Conservation (phyloP, 116 monocot genomes). For the Dioscorea cayenensis region DNA sequence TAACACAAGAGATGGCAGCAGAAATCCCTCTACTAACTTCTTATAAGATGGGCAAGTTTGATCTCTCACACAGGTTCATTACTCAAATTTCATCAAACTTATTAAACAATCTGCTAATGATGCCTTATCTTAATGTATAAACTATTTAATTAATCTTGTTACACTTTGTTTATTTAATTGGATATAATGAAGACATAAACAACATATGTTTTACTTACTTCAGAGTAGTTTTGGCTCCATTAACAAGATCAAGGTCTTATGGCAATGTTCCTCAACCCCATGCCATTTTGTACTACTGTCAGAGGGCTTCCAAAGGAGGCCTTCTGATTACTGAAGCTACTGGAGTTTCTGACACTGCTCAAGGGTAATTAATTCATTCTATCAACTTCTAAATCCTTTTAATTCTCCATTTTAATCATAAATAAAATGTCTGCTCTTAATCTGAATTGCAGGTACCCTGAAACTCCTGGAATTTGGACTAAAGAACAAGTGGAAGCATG, state of each 20-base stretch:
- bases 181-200: too few species aligned
- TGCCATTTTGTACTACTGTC: slow-evolving; percentile 4
- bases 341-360: slow-evolving; percentile 1
- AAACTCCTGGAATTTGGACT: not conserved
- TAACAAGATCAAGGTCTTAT: slow-evolving; percentile 3
- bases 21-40: not conserved
- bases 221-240: not conserved
- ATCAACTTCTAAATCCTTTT: not conserved
- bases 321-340: not conserved
- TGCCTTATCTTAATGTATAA: too few species aligned
- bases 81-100: too few species aligned
- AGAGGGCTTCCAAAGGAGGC: not conserved
- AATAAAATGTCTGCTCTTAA: not conserved
- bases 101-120: too few species aligned
- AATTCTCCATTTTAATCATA: too few species aligned
- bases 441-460: not conserved
- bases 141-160: too few species aligned
- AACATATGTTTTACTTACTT: not conserved
- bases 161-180: too few species aligned
- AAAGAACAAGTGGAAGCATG: not conserved
- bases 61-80: not conserved
- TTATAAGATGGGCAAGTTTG: not conserved
- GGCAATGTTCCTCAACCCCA: slow-evolving; percentile 4
- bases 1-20: not conserved
- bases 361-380: not conserved